Conservation (phyloP, 495 filamentous ascomycete genomes). For the Neurospora pannonica region DNA sequence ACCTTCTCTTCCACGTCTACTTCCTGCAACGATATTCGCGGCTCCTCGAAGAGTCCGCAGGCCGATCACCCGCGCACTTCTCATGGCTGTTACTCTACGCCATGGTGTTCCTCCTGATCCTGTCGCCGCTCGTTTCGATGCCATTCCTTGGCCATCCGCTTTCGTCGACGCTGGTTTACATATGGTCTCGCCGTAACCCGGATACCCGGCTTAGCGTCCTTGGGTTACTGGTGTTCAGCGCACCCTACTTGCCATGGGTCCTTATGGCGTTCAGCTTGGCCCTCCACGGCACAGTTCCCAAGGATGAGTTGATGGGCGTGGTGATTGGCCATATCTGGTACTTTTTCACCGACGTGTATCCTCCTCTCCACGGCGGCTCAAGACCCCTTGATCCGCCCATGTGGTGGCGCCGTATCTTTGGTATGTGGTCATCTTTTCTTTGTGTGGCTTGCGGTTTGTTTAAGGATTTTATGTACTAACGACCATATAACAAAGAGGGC, state of each 20-base stretch:
- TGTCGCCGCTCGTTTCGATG: slow-evolving; percentile 79
- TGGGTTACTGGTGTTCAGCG: slow-evolving; percentile 81
- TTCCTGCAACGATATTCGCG: slow-evolving; percentile 96
- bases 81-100: slow-evolving; percentile 88
- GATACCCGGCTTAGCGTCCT: slow-evolving; percentile 85
- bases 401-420: slow-evolving; percentile 89
- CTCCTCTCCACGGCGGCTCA: slow-evolving; percentile 74
- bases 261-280: slow-evolving; percentile 82
- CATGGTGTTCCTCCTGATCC: slow-evolving; percentile 58
- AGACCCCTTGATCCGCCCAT: slow-evolving; percentile 81
- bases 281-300: slow-evolving; percentile 76
- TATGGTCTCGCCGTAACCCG: slow-evolving; percentile 93
- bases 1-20: slow-evolving; percentile 97
- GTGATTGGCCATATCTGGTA: slow-evolving; percentile 96
- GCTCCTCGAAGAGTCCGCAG: slow-evolving; percentile 87
- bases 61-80: slow-evolving; percentile 82
- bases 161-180: slow-evolving; percentile 89
- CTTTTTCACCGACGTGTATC: slow-evolving; percentile 95
- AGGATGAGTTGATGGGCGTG: slow-evolving; percentile 92
- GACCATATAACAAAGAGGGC: slow-evolving; percentile 20
- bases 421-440: slow-evolving; percentile 2
- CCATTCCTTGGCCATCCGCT: slow-evolving; percentile 87
- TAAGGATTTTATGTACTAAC: neutral
- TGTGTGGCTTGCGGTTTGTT: neutral
- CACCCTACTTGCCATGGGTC: slow-evolving; percentile 94